These are phyloP conservation scores for Casuarina glauca DNA, from an alignment of 306 rosid genomes.

Conservation along the genomic window DNA sequence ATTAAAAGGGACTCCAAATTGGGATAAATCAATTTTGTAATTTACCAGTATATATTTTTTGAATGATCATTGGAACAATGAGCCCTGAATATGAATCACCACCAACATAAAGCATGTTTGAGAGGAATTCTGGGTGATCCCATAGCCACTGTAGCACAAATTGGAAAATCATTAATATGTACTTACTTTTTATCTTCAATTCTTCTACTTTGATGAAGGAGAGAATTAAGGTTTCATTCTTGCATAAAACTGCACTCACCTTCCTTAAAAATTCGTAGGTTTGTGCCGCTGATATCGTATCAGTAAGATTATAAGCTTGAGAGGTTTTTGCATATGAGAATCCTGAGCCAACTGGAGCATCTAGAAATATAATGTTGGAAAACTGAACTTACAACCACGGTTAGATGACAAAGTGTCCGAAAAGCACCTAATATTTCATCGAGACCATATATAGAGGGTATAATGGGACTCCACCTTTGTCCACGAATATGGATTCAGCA, in stretches of 20 bases:
- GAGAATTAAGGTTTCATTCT: too few species aligned
- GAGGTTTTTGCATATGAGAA: constrained; percentile 27
- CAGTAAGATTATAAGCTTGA: constrained; percentile 7
- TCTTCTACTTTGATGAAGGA: too few species aligned
- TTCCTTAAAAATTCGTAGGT: constrained; percentile 8
- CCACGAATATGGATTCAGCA: constrained; percentile 29
- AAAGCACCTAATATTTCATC: too few species aligned
- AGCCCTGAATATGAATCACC: constrained; percentile 60
- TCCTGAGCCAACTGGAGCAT: constrained; percentile 34
- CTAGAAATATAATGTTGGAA: constrained; percentile 30
- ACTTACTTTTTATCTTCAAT: too few species aligned
- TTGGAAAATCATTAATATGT: too few species aligned
- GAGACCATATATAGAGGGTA: too few species aligned
- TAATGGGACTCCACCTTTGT: constrained; percentile 5
- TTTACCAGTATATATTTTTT: constrained; percentile 46
- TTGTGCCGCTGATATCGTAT: constrained; percentile 8
- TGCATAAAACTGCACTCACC: background rate
- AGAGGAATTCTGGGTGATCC: constrained; percentile 42
- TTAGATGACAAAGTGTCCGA: background rate
- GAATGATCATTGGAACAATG: constrained; percentile 26
- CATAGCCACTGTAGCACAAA: constrained; percentile 45
- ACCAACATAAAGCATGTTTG: constrained; percentile 46
- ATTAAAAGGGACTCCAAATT: too few species aligned
- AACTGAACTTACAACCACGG: background rate
- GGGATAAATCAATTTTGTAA: background rate